Evolutionary conservation across 495 filamentous ascomycete species (phyloP).

Genomic region (Penicillium soppii): DNA sequence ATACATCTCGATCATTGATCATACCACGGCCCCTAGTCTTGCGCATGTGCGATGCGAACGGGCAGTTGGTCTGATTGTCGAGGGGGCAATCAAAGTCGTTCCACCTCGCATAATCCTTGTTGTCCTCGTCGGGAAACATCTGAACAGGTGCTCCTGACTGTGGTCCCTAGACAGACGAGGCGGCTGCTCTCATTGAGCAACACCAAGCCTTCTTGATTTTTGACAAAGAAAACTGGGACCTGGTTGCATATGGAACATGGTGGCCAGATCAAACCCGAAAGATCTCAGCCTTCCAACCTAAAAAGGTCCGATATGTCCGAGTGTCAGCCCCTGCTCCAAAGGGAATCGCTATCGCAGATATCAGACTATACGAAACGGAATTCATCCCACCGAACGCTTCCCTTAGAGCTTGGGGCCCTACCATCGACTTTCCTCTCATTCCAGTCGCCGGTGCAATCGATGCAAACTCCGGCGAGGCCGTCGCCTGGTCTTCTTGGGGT

Average conservation of each 20-base stretch:
- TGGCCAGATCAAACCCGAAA: conserved; percentile 36
- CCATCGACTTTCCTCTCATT: conserved; percentile 50
- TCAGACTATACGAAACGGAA: conserved; percentile 18
- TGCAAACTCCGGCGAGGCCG: conserved; percentile 33
- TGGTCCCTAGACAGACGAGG: no score
- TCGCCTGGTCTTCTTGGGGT: conserved; percentile 41
- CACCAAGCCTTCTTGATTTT: conserved; percentile 36
- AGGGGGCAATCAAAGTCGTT: conserved; percentile 28
- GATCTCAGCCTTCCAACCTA: conserved; percentile 35
- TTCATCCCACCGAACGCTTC: neutral
- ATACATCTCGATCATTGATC: conserved; percentile 15
- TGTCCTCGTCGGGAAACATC: conserved; percentile 27
- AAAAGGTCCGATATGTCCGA: conserved; percentile 36
- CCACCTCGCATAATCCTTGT: conserved; percentile 25
- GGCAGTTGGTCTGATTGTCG: conserved; percentile 29
- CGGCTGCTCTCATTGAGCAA: neutral
- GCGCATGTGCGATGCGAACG: conserved; percentile 43
- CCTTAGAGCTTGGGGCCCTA: conserved; percentile 43
- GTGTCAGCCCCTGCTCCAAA: conserved; percentile 17
- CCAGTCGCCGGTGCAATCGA: conserved; percentile 39
- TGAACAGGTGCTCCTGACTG: conserved; percentile 28
- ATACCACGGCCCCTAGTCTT: conserved; percentile 41
- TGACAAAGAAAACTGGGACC: conserved; percentile 37
- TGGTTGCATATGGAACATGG: conserved; percentile 45
- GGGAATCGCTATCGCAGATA: conserved; percentile 29